phyloP scores from a whole-genome alignment of 495 filamentous ascomycete species.

The Neurospora pannonica region DNA sequence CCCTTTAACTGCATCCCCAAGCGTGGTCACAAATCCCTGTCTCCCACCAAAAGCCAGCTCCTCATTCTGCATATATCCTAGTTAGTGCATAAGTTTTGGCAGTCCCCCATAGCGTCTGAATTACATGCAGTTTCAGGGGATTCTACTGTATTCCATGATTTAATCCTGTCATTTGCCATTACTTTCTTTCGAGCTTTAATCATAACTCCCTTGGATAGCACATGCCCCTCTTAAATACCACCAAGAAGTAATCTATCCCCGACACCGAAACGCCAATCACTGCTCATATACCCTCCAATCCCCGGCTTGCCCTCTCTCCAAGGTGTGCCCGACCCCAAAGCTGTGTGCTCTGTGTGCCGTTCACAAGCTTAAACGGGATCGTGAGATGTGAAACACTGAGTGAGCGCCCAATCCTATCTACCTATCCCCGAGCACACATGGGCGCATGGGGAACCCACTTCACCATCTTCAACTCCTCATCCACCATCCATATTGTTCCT shows the following conservation, averaged over 20 bases:
- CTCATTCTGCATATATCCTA: too few species aligned
- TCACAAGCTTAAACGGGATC: neutral
- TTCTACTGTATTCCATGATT: neutral
- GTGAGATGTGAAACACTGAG: neutral
- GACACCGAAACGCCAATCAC: neutral
- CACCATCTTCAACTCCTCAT: too few species aligned
- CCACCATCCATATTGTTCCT: too few species aligned
- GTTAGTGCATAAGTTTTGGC: too few species aligned
- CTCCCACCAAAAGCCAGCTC: too few species aligned
- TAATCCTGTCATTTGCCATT: neutral
- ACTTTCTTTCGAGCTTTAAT: neutral
- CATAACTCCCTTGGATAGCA: neutral
- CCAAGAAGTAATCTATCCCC: neutral
- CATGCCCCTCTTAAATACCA: neutral
- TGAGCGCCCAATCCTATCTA: neutral
- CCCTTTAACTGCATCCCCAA: too few species aligned
- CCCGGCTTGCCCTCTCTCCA: neutral
- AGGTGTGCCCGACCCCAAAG: neutral
- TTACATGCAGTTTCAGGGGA: too few species aligned
- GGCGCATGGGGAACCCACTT: too few species aligned
- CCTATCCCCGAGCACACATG: too few species aligned
- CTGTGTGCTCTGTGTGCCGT: neutral
- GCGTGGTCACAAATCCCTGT: too few species aligned
- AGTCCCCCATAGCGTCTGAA: too few species aligned
- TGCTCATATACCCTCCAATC: neutral